These are phyloP conservation scores for Peronospora belbahrii DNA, from an alignment of 352 stramenopile genomes.

Conservation along the genomic window DNA sequence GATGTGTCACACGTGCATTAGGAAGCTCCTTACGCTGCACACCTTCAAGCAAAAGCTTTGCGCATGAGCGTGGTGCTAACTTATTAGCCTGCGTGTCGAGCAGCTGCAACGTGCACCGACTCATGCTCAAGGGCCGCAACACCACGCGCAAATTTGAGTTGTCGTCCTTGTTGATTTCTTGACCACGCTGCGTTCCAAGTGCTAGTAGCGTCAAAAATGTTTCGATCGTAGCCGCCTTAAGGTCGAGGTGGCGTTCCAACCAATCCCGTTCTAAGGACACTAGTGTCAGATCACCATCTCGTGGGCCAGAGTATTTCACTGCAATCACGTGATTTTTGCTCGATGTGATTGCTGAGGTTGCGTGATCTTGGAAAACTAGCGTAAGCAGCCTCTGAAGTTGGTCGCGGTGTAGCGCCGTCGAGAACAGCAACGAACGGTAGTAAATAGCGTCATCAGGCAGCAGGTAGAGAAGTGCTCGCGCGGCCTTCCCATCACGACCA, in stretches of 20 bases:
- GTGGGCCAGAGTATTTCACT: slow-evolving; percentile 15
- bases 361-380: slow-evolving; percentile 28
- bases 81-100: slow-evolving; percentile 44
- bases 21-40: slow-evolving; percentile 15
- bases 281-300: slow-evolving; percentile 13
- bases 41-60: slow-evolving; percentile 33
- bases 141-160: slow-evolving; percentile 15
- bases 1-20: slow-evolving; percentile 20
- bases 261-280: slow-evolving; percentile 50
- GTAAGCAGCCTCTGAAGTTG: slow-evolving; percentile 45
- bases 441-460: slow-evolving; percentile 53
- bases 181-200: slow-evolving; percentile 21
- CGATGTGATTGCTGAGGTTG: not conserved
- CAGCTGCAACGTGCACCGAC: slow-evolving; percentile 43
- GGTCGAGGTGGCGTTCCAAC: slow-evolving; percentile 55
- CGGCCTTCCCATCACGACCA: slow-evolving; percentile 88
- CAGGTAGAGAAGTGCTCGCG: slow-evolving; percentile 56
- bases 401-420: slow-evolving; percentile 47
- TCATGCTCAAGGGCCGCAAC: slow-evolving; percentile 43
- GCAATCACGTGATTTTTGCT: slow-evolving; percentile 20
- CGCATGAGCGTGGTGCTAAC: slow-evolving; percentile 22
- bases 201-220: slow-evolving; percentile 68
- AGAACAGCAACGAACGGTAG: slow-evolving; percentile 67
- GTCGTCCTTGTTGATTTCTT: slow-evolving; percentile 3
- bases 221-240: slow-evolving; percentile 67